Evolutionary conservation across 139 green algal genomes (phyloP), one percentile per base, ranked within the genome.

Genomic region (Haematococcus lacustris): DNA sequence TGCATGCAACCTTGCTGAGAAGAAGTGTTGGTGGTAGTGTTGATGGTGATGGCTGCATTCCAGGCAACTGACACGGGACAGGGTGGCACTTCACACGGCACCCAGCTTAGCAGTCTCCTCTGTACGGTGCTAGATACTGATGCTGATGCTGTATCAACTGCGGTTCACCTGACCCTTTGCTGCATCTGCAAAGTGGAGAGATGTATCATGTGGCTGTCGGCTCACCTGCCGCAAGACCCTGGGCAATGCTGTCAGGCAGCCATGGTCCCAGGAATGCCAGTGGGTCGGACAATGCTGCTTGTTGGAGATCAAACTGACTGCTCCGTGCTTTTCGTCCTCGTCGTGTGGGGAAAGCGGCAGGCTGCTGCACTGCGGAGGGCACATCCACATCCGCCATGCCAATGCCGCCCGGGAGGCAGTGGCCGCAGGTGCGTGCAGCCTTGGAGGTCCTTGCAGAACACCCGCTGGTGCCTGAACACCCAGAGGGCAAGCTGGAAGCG

Each of bases 391-490:
- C 71, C 13, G 78, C 77, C 0, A 70, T 78, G 34, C 89, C 81
- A 28, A 89, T n/a, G 35, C 79, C 83, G 26, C n/a, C 80, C 80
- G 2, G 74, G 47, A 0, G 84, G 84, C 59, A 97, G 73, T 26
- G 86, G 86, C 32, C 59, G 76, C 68, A 98, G 75, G 80, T 93
- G 87, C 41, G 91, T 80, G 32, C 40, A 78, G 37, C 30, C 39
- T 92, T 28, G 0, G n/a, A 3, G 3, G 25, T 66, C 28, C 33
- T 39, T 76, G 77, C 91, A 93, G 75, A 81, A 98, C 57, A 98
- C 91, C 6, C 88, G 75, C 85, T 96, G 76, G 81, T 99, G 93
- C 38, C 81, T 75, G 84, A 98, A 99, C 7, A 91, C 92, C 88
- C 91, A 96, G 5, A 98, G 47, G 2, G 93, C 93, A 26, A 85